Base-by-base conservation (phyloP, 2,329 filamentous ascomycete genomes). In the Xylariaceae sp. region DNA sequence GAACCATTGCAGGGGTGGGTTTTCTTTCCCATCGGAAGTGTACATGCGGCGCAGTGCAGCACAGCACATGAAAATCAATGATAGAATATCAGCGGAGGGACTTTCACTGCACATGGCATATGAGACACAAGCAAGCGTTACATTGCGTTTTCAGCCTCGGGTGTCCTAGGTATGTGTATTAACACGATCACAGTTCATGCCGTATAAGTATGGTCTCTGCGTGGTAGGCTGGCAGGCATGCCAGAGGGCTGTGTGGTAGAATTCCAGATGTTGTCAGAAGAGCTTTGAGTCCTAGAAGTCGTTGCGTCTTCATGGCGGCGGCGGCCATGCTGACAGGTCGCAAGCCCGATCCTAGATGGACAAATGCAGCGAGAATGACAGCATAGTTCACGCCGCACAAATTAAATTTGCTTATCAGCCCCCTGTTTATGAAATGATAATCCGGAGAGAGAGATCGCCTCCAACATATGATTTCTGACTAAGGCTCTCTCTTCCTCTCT, bases 1-100 rank as follows among this genome's bases (percentile, higher is more conserved):
- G 40, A 44, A 24, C 53, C 48, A 40, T 53, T 58, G 53, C 41
- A 56, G 53, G 49, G 53, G 53, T 33, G 36, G 29, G 9, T 26
- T n/a, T 41, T 50, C 32, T 21, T 39, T 20, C 10, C 36, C 24
- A 46, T 54, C 45, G 45, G 40, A 33, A 46, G 21, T 33, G 9
- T 29, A 33, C 37, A 49, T 45, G 24, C 37, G 47, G 55, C 39
- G 55, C n/a, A 50, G 44, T 39, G 47, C 47, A 44, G 52, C 29
- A 36, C 23, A 39, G 40, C 26, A 52, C 41, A 39, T 45, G 35
- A 27, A 16, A 40, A 30, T 23, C 33, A 21, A n/a, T n/a, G n/a
- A n/a, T n/a, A n/a, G n/a, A 20, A 24, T 51, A 30, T 39, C 33
- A 35, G n/a, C 26, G 5, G 42, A 29, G 36, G 40, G 39, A 20